Evolutionary conservation across 768 basidiomycete species (phyloP), one percentile per base, ranked within the genome.

Genomic region (Termitomyces sp.): DNA sequence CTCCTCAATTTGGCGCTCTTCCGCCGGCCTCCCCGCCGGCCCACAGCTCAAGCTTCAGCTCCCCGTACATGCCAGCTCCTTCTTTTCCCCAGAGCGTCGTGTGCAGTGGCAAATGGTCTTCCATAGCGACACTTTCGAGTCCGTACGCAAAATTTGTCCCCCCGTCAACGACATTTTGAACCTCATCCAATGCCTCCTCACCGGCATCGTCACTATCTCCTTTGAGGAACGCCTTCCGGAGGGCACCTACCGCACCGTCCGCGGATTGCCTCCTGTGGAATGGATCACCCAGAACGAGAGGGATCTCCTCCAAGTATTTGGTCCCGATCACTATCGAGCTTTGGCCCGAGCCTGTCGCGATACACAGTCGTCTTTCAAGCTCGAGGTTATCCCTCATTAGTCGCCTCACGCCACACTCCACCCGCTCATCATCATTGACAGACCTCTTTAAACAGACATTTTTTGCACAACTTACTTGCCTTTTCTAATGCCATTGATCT

Each of bases 61-160:
- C 36, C 90, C 90, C 8, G 77, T 85, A 57, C 84, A 92, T 61
- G 90, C 90, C 39, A 86, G 85, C 41, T 90, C 90, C 26, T 92
- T 93, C 72, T 93, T 92, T 74, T 88, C 86, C 49, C 89, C 89
- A 12, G 88, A 92, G 68, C 76, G 90, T 63, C 83, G 88, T 59
- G 81, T 92, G 46, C 90, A 92, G 68, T 93, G 91, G 90, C 84
- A 92, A 69, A 91, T 92, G 90, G 88, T 91, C 64, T 93, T 93
- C 68, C 90, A 87, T 68, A 83, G 82, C 65, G 86, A 87, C 70
- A 82, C 84, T 51, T 88, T 88, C 71, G 85, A 86, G 65, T 85
- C 83, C 29, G 79, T 86, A 56, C 78, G 86, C 34, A 85, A 86
- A 69, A 81, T 85, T 62, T 81, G 83, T 55, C 79, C 81, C 31